Percentiles rank a stretch among this genome's conserved stretches.
Evolutionary conservation across 2,329 filamentous ascomycete species (phyloP).

Genomic region (Beauveria scarabaeidicola): DNA sequence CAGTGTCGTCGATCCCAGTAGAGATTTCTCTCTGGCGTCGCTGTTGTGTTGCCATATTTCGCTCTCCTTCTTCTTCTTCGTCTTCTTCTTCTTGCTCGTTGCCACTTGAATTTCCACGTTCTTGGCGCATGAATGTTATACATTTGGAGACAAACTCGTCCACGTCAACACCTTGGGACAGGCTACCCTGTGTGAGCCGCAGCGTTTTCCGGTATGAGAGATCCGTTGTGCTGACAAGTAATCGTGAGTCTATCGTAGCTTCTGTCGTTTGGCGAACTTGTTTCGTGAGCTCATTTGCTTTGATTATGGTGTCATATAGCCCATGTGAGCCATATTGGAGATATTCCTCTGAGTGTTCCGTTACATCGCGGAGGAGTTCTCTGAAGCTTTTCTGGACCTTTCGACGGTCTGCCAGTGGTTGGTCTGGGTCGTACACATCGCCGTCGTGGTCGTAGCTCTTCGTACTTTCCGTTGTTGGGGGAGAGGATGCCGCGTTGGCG

Average conservation of each 20-base stretch:
- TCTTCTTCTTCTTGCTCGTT: constrained; percentile 33
- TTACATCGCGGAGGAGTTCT: constrained; percentile 49
- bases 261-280: constrained; percentile 82
- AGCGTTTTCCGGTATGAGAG: constrained; percentile 70
- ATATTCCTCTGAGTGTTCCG: constrained; percentile 67
- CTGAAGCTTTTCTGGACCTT: constrained; percentile 61
- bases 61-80: constrained; percentile 40
- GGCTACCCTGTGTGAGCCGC: constrained; percentile 63
- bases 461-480: constrained; percentile 13
- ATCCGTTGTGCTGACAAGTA: constrained; percentile 74
- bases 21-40: constrained; percentile 16
- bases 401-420: constrained; percentile 65
- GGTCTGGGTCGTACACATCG: constrained; percentile 71
- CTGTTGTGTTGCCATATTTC: constrained; percentile 25
- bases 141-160: constrained; percentile 90
- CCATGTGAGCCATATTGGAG: constrained; percentile 56
- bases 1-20: constrained; percentile 35
- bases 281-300: constrained; percentile 56
- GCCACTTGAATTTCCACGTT: constrained; percentile 38
- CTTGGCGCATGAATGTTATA: constrained; percentile 75
- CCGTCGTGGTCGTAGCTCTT: constrained; percentile 16
- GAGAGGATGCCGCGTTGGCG: not conserved
- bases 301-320: constrained; percentile 55
- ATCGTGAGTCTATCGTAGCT: constrained; percentile 80
- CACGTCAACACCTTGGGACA: constrained; percentile 69